These are phyloP conservation scores for Tylopilus subfusipes DNA, from an alignment of 768 basidiomycete species.

Conservation along the genomic window DNA sequence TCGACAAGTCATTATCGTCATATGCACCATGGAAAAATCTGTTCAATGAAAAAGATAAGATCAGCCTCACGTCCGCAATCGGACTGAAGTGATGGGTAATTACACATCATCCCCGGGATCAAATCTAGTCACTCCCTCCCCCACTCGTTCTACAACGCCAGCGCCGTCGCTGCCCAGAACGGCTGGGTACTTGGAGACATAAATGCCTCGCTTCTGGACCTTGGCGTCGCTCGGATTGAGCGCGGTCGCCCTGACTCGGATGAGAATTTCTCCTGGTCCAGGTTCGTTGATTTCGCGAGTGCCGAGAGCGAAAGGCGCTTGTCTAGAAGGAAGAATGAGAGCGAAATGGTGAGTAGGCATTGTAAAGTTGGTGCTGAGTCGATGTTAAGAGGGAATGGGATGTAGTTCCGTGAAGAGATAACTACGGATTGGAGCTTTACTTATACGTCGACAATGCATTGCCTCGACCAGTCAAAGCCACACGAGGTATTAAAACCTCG, in stretches of 20 bases:
- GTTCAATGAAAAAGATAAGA: constrained; percentile 19
- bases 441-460: constrained; percentile 32
- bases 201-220: constrained; percentile 39
- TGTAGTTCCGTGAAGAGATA: constrained; percentile 20
- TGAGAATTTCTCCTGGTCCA: constrained; percentile 45
- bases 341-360: constrained; percentile 30
- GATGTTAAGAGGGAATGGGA: constrained; percentile 13
- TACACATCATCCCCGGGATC: constrained; percentile 54
- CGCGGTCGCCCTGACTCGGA: constrained; percentile 45
- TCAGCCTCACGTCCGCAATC: constrained; percentile 18
- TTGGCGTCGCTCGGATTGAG: constrained; percentile 56
- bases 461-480: constrained; percentile 27
- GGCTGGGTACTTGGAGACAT: constrained; percentile 41
- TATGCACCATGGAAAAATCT: constrained; percentile 42
- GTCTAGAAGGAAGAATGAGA: constrained; percentile 31
- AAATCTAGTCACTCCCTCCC: constrained; percentile 48
- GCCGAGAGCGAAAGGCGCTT: constrained; percentile 35
- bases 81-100: constrained; percentile 16
- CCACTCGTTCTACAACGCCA: constrained; percentile 49
- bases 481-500: constrained; percentile 32
- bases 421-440: constrained; percentile 15
- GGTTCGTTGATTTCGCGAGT: constrained; percentile 38
- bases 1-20: constrained; percentile 35
- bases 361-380: constrained; percentile 3
- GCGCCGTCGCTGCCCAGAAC: constrained; percentile 49